These are phyloP conservation scores for Gynostemma pentaphyllum DNA, from an alignment of 306 rosid species.

Conservation along the genomic window DNA sequence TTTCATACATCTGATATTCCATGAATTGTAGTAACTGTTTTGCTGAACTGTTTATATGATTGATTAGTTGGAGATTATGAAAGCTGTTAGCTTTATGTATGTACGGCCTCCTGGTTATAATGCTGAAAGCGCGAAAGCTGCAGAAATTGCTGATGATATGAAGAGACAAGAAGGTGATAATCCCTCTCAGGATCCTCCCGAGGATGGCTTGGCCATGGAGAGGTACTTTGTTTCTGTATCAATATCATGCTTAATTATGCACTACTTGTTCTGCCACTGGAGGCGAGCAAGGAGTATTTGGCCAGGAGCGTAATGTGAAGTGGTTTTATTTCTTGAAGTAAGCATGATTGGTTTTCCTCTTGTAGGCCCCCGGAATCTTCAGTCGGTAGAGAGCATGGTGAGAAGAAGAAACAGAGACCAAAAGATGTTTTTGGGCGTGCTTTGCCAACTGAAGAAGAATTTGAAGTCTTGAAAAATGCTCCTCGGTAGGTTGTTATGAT, in stretches of 20 bases:
- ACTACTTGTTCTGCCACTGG: background rate
- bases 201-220: conserved; percentile 34
- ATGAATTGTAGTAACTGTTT: background rate
- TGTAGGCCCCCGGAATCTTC: conserved; percentile 27
- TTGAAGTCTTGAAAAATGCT: conserved; percentile 76
- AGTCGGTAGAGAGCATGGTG: conserved; percentile 25
- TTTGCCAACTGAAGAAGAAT: conserved; percentile 87
- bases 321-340: background rate
- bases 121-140: conserved; percentile 90
- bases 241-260: background rate
- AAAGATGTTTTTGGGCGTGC: conserved; percentile 93
- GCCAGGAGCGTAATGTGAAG: background rate
- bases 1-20: background rate
- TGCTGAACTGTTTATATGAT: background rate
- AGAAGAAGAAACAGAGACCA: conserved; percentile 70
- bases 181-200: conserved; percentile 18
- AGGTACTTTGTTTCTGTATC: conserved; percentile 19
- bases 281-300: background rate
- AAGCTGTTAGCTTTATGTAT: conserved; percentile 97
- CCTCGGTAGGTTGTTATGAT: conserved; percentile 44
- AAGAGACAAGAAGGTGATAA: conserved; percentile 28
- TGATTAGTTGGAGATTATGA: conserved; percentile 75
- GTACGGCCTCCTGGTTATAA: conserved; percentile 96
- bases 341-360: background rate
- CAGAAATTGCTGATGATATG: conserved; percentile 61